phyloP scores from a whole-genome alignment of 352 stramenopile genomes.

The Peronosclerospora sorghi region DNA sequence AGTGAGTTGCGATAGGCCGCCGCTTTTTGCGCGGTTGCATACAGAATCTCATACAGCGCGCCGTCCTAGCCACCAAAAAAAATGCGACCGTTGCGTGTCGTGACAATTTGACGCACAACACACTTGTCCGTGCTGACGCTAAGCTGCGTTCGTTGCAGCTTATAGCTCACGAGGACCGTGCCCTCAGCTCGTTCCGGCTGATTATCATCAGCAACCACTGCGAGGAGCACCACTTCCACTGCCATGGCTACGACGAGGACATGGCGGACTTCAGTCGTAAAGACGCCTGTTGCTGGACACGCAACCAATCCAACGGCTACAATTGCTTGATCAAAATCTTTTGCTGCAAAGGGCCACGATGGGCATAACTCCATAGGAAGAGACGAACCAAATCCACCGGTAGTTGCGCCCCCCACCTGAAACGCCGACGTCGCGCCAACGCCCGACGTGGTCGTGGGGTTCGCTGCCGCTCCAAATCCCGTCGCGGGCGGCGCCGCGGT shows the following conservation, averaged over 20 bases:
- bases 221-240: slow-evolving; percentile 90
- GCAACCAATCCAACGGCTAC: slow-evolving; percentile 86
- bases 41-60: slow-evolving; percentile 89
- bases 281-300: slow-evolving; percentile 82
- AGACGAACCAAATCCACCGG: slow-evolving; percentile 48
- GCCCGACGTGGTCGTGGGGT: slow-evolving; percentile 19
- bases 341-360: slow-evolving; percentile 76
- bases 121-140: slow-evolving; percentile 90
- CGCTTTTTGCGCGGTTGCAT: slow-evolving; percentile 33
- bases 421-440: slow-evolving; percentile 30
- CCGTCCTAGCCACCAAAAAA: slow-evolving; percentile 96
- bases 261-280: slow-evolving; percentile 89
- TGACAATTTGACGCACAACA: slow-evolving; percentile 85
- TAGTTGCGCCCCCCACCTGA: slow-evolving; percentile 7
- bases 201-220: slow-evolving; percentile 62
- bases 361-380: slow-evolving; percentile 92
- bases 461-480: slow-evolving; percentile 27
- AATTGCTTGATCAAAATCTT: slow-evolving; percentile 88
- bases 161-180: slow-evolving; percentile 12
- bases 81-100: slow-evolving; percentile 81
- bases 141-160: slow-evolving; percentile 81
- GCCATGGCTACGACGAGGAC: slow-evolving; percentile 91
- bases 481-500: slow-evolving; percentile 8
- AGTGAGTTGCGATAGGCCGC: slow-evolving; percentile 24
- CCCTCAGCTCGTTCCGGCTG: slow-evolving; percentile 7